Evolutionary conservation across 139 green algal genomes (phyloP).

Genomic region (Zygnema circumcarinatum): DNA sequence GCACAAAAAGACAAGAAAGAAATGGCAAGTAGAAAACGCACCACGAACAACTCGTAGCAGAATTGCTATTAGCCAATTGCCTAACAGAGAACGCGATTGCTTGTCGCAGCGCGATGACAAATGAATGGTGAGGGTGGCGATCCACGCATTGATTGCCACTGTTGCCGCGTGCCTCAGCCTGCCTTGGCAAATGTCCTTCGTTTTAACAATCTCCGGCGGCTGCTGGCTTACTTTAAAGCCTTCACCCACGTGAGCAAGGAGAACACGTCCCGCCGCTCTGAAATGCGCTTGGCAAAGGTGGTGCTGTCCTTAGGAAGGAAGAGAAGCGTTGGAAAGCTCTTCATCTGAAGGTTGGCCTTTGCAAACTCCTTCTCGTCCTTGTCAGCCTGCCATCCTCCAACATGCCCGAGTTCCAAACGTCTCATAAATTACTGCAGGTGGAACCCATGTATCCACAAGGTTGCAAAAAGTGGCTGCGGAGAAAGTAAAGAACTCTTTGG

Average conservation of each 20-base stretch:
- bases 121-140: no score
- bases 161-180: no score
- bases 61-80: no score
- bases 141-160: no score
- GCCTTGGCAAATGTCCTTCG: no score
- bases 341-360: conserved; percentile 18
- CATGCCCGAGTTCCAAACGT: not conserved
- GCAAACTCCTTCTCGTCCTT: conserved; percentile 22
- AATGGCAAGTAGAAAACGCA: no score
- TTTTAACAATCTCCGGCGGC: no score
- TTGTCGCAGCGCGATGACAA: no score
- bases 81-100: no score
- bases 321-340: conserved; percentile 30
- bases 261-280: not conserved
- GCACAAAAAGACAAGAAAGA: no score
- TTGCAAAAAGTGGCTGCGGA: not conserved
- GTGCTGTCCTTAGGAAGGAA: conserved; percentile 14
- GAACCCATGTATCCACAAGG: not conserved
- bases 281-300: not conserved
- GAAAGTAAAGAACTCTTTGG: not conserved
- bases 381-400: conserved; percentile 10
- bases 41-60: no score
- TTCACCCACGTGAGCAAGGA: conserved; percentile 30
- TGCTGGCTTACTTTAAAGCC: conserved; percentile 2
- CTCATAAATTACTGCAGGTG: no score